Evolutionary conservation across 768 basidiomycete species (phyloP), one percentile per base, ranked within the genome.

Genomic region (Candolleomyces aberdarensis): DNA sequence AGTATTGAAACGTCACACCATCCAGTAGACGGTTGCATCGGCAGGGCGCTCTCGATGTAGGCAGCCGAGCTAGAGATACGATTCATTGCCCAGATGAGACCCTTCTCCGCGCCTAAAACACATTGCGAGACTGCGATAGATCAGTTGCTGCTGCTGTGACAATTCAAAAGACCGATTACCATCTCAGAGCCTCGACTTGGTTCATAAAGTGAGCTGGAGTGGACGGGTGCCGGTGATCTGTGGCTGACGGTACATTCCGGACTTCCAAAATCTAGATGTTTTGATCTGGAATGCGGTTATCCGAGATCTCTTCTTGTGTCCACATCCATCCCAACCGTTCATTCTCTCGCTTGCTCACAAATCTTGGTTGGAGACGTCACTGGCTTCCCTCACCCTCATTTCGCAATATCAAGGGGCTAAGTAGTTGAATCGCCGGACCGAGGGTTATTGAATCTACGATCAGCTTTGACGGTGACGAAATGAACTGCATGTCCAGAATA

Each of bases 401-500:
- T 40, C 17, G 3, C 26, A 50, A 56, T 17, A 29, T 20, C 14
- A 26, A 10, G 40, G 59, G 31, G 17, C n/a, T 46, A 1, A 22
- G 48, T 32, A 41, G 49, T 55, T 40, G 36, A 46, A 31, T 17
- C 55, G 40, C 60, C 56, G 60, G 54, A 56, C 54, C 54, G 54
- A 56, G 39, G 40, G 54, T 36, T 5, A 19, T 39, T 31, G 52
- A 56, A 41, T 56, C 54, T 41, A 17, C 54, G 39, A 22, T 39
- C 59, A 49, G 15, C 13, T 19, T 5, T 36, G 36, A 36, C 36
- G 6, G 36, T 43, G 32, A 29, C 17, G 39, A 56, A 61, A 61
- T 61, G 60, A 61, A 61, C 39, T 50, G 56, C 55, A 56, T 61
- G 31, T 51, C 47, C 9, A 56, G 60, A 50, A 56, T 61, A 61